Evolutionary conservation across 371 early-diverging fungal genomes (phyloP).

Genomic region (Rozella allomycis): DNA sequence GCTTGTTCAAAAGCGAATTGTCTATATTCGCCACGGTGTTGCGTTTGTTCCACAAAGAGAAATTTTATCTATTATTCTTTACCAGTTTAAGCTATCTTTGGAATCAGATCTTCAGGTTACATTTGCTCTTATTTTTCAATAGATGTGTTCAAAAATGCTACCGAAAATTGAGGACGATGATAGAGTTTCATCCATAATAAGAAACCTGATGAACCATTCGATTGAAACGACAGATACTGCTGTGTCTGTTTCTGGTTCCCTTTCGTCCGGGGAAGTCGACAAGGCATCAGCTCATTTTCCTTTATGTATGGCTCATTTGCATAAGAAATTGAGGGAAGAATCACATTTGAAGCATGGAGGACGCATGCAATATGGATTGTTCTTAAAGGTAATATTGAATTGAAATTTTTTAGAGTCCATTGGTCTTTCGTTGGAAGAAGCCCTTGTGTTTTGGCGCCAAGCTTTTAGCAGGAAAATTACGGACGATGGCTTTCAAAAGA

Average conservation of each 20-base stretch:
- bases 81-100: slow-evolving; percentile 46
- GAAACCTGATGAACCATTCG: background rate
- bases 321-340: slow-evolving; percentile 38
- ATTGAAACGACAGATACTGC: slow-evolving; percentile 7
- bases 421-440: slow-evolving; percentile 72
- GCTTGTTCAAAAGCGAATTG: slow-evolving; percentile 43
- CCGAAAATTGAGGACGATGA: slow-evolving; percentile 84
- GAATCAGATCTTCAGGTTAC: slow-evolving; percentile 30
- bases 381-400: slow-evolving; percentile 20
- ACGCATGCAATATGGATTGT: slow-evolving; percentile 75
- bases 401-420: slow-evolving; percentile 41
- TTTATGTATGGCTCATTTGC: slow-evolving; percentile 70
- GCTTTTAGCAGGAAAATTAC: slow-evolving; percentile 38
- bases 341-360: slow-evolving; percentile 69
- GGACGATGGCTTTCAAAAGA: slow-evolving; percentile 76
- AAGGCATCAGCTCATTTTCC: slow-evolving; percentile 49
- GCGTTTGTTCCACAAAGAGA: slow-evolving; percentile 66
- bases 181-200: slow-evolving; percentile 45
- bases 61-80: slow-evolving; percentile 44
- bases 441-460: slow-evolving; percentile 71
- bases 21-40: slow-evolving; percentile 46
- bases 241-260: slow-evolving; percentile 15
- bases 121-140: background rate
- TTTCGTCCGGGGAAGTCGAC: slow-evolving; percentile 41
- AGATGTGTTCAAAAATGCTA: slow-evolving; percentile 45